Conservation (phyloP, 768 basidiomycete genomes). For the Leucocoprinus sp. region DNA sequence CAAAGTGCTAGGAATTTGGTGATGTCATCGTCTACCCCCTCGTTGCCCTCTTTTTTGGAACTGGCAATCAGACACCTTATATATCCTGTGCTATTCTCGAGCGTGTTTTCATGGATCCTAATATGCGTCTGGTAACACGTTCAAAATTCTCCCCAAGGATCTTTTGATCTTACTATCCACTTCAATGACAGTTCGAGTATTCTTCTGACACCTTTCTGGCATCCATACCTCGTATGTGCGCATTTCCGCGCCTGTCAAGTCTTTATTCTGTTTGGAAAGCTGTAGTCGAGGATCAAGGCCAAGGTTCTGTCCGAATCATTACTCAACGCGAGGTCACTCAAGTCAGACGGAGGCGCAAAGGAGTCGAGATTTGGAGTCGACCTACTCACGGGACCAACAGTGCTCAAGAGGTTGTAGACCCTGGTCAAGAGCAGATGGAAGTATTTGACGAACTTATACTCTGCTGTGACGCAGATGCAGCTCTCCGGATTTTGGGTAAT, state of each 20-base stretch:
- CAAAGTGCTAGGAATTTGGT: conserved; percentile 18
- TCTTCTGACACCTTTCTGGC: conserved; percentile 23
- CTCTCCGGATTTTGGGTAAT: conserved; percentile 18
- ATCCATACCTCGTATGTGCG: conserved; percentile 23
- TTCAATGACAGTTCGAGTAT: conserved; percentile 21
- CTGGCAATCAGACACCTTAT: conserved; percentile 27
- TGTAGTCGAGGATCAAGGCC: conserved; percentile 19
- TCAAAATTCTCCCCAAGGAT: neutral
- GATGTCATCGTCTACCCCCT: conserved; percentile 24
- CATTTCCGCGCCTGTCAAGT: conserved; percentile 21
- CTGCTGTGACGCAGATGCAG: conserved; percentile 22
- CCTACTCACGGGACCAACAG: conserved; percentile 21
- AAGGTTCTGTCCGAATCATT: conserved; percentile 19
- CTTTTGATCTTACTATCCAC: neutral
- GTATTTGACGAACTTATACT: conserved; percentile 22
- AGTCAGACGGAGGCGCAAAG: conserved; percentile 16
- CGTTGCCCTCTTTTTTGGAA: conserved; percentile 25
- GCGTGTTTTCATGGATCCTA: conserved; percentile 26
- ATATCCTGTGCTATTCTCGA: conserved; percentile 25
- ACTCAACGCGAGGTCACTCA: conserved; percentile 21
- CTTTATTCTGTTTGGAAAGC: conserved; percentile 22
- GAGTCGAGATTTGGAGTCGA: conserved; percentile 21
- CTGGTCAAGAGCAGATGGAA: conserved; percentile 20
- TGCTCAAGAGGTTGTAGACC: conserved; percentile 19
- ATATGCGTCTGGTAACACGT: conserved; percentile 21